Evolutionary conservation across 768 basidiomycete genomes (phyloP).

Genomic region (Dacryopinax spathularia): DNA sequence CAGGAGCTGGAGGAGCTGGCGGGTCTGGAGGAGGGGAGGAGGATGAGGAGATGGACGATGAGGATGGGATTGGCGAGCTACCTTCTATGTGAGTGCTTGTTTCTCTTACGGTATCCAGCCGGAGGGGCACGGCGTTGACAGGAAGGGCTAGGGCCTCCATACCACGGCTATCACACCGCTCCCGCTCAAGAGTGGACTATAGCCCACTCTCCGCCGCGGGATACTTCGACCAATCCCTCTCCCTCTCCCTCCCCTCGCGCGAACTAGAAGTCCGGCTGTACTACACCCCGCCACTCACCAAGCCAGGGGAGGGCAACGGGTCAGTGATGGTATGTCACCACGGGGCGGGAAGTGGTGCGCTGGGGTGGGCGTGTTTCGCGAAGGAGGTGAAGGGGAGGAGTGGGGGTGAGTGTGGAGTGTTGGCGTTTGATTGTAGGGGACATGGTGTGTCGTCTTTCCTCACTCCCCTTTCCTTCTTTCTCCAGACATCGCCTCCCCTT

Average conservation of each 20-base stretch:
- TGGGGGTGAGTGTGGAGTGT: constrained; percentile 60
- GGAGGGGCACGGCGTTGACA: not conserved
- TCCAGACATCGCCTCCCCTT: too few species aligned
- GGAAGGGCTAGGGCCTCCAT: not conserved
- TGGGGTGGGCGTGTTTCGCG: constrained; percentile 86
- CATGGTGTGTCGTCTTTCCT: constrained; percentile 48
- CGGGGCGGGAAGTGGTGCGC: constrained; percentile 63
- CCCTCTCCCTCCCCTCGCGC: constrained; percentile 50
- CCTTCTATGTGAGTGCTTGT: constrained; percentile 21
- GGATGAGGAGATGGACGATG: constrained; percentile 40
- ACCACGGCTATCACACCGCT: not conserved
- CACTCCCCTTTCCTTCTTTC: not conserved
- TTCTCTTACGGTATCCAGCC: not conserved
- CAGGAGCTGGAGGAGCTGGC: not conserved
- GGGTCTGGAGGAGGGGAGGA: not conserved
- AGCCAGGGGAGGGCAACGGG: constrained; percentile 27
- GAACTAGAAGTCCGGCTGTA: constrained; percentile 65
- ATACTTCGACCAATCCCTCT: constrained; percentile 67
- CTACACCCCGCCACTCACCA: constrained; percentile 53
- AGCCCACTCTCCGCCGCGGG: constrained; percentile 61
- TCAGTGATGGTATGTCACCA: constrained; percentile 87
- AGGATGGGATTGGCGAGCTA: constrained; percentile 46
- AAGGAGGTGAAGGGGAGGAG: constrained; percentile 51
- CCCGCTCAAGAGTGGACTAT: constrained; percentile 26
- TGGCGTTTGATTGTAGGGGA: constrained; percentile 69